These are phyloP conservation scores for Xylariaceae sp. DNA, from an alignment of 2,329 filamentous ascomycete species.

Conservation along the genomic window DNA sequence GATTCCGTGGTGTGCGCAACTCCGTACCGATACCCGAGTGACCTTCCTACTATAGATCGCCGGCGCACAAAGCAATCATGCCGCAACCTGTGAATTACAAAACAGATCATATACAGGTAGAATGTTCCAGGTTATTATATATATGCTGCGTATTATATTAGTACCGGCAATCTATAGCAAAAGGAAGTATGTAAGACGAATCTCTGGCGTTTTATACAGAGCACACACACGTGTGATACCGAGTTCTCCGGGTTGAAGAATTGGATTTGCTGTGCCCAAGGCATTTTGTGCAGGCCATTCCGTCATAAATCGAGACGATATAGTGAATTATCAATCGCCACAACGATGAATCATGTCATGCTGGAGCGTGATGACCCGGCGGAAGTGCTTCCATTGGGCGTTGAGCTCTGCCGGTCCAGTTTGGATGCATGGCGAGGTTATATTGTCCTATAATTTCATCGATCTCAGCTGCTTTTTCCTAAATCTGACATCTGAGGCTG, in stretches of 20 bases:
- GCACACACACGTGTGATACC: background rate
- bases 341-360: slow-evolving; percentile 16
- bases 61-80: too few relatives aligned
- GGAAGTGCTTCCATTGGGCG: slow-evolving; percentile 18
- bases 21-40: too few relatives aligned
- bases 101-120: too few relatives aligned
- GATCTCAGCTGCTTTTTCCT: background rate
- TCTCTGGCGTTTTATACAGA: background rate
- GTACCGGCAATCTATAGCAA: background rate
- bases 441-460: background rate
- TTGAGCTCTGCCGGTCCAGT: slow-evolving; percentile 6
- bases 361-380: slow-evolving; percentile 19
- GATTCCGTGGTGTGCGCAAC: too few relatives aligned
- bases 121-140: too few relatives aligned
- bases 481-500: background rate
- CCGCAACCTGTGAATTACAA: too few relatives aligned
- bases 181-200: background rate
- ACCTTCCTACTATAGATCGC: too few relatives aligned
- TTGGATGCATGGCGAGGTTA: slow-evolving; percentile 18
- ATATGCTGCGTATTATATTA: too few relatives aligned
- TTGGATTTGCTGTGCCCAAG: background rate
- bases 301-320: background rate
- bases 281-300: slow-evolving; percentile 11
- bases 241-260: background rate
- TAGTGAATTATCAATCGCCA: slow-evolving; percentile 1